Evolutionary conservation across 1,284 basidiomycete genomes (phyloP).

Genomic region (Marasmius oreades): DNA sequence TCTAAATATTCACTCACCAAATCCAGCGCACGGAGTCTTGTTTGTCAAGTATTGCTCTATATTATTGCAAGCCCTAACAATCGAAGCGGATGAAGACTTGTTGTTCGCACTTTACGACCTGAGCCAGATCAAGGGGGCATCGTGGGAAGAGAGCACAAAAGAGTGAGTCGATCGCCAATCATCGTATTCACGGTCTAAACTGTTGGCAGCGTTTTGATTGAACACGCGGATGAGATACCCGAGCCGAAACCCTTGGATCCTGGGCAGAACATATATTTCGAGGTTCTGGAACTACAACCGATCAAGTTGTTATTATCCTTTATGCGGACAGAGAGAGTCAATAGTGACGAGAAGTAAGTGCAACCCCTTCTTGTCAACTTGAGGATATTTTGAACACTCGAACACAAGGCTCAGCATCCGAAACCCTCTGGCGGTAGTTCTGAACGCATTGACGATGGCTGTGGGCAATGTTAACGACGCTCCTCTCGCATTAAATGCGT

Average conservation of each 20-base stretch:
- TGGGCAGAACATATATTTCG: constrained; percentile 90
- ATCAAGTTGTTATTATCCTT: constrained; percentile 93
- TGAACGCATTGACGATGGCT: constrained; percentile 96
- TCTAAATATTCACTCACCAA: constrained; percentile 3
- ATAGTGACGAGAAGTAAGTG: constrained; percentile 87
- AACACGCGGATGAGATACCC: constrained; percentile 71
- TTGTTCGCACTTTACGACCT: constrained; percentile 92
- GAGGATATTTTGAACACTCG: constrained; percentile 5
- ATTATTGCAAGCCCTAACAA: constrained; percentile 90
- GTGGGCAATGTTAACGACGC: constrained; percentile 97
- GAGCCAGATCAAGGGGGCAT: constrained; percentile 85
- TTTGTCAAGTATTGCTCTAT: constrained; percentile 98
- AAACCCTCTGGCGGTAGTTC: constrained; percentile 90
- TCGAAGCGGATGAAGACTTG: constrained; percentile 97
- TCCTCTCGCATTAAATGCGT: constrained; percentile 91
- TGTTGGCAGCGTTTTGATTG: constrained; percentile 66
- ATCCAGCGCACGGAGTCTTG: constrained; percentile 86
- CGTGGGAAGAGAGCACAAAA: constrained; percentile 76
- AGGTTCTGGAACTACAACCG: constrained; percentile 96
- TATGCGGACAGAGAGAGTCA: constrained; percentile 93
- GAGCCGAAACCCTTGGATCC: constrained; percentile 69
- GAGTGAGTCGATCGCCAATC: constrained; percentile 52
- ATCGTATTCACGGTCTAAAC: not conserved
- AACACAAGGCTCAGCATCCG: constrained; percentile 67
- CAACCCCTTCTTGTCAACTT: not conserved